Percentiles rank a stretch among this genome's conserved stretches.
These are phyloP conservation scores for Aspergillus quadricinctus DNA, from an alignment of 2,329 filamentous ascomycete genomes.

Conservation along the genomic window DNA sequence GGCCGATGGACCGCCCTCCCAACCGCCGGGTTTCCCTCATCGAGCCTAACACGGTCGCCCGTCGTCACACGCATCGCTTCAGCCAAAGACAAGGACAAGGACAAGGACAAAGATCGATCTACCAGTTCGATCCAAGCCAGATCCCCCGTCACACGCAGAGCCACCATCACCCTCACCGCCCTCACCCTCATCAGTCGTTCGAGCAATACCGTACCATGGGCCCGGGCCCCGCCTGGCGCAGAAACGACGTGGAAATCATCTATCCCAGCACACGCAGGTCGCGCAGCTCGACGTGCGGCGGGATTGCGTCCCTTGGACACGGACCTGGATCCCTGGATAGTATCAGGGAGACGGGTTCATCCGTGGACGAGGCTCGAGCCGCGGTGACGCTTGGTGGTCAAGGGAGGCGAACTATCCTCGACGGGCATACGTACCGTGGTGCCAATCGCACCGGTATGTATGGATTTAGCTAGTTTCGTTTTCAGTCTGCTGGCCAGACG, in stretches of 20 bases:
- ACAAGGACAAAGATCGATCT: slow-evolving; percentile 6
- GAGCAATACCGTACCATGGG: slow-evolving; percentile 18
- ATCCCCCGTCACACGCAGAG: slow-evolving; percentile 25
- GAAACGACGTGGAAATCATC: slow-evolving; percentile 31
- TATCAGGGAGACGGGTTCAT: slow-evolving; percentile 27
- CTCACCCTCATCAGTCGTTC: slow-evolving; percentile 18
- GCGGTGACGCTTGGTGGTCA: slow-evolving; percentile 5
- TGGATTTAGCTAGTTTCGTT: slow-evolving; percentile 3
- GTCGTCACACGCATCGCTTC: slow-evolving; percentile 10
- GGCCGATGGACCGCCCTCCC: slow-evolving; percentile 6
- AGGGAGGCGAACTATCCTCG: slow-evolving; percentile 10
- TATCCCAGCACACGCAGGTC: slow-evolving; percentile 32
- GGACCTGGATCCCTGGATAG: slow-evolving; percentile 21
- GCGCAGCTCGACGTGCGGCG: slow-evolving; percentile 31
- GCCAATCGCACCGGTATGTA: slow-evolving; percentile 27
- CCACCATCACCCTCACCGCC: slow-evolving; percentile 24
- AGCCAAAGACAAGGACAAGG: slow-evolving; percentile 4
- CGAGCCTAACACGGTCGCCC: slow-evolving; percentile 5
- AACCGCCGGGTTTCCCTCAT: slow-evolving; percentile 6
- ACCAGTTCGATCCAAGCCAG: slow-evolving; percentile 23
- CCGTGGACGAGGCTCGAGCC: slow-evolving; percentile 20
- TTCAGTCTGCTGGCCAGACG: slow-evolving; percentile 22
- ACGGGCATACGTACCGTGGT: slow-evolving; percentile 26
- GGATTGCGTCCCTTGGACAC: slow-evolving; percentile 11
- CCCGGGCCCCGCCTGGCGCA: slow-evolving; percentile 20